These are phyloP conservation scores for Cordyceps cateniannulata DNA, from an alignment of 2,329 filamentous ascomycete genomes.

Conservation along the genomic window DNA sequence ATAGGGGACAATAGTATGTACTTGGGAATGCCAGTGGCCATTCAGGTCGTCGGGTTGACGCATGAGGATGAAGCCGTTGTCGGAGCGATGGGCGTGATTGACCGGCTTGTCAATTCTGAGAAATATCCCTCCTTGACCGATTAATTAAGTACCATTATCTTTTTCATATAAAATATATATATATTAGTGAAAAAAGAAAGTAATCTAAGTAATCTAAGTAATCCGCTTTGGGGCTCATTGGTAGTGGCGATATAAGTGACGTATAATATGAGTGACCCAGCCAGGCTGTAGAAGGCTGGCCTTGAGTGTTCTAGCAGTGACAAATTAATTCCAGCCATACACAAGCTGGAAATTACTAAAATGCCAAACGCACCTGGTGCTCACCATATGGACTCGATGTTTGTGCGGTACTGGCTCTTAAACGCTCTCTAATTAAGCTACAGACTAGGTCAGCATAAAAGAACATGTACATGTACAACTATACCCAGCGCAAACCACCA, in stretches of 20 bases:
- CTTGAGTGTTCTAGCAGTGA: not conserved
- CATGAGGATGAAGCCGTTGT: constrained; percentile 17
- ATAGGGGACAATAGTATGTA: constrained; percentile 13
- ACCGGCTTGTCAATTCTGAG: not conserved
- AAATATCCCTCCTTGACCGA: not conserved
- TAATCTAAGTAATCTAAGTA: not conserved
- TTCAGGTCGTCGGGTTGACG: constrained; percentile 16
- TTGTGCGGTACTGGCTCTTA: not conserved
- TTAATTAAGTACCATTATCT: not conserved
- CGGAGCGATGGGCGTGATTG: constrained; percentile 16
- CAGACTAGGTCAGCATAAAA: not conserved
- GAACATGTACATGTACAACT: not conserved
- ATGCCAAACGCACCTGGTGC: not conserved
- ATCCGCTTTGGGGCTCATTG: not conserved
- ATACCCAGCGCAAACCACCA: not conserved
- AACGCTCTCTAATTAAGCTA: not conserved
- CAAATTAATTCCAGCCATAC: not conserved
- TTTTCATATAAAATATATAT: not conserved
- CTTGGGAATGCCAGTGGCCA: constrained; percentile 15
- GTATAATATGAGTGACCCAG: not conserved
- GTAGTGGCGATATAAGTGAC: not conserved
- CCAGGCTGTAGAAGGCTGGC: no score
- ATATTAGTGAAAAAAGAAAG: not conserved
- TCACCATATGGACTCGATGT: not conserved
- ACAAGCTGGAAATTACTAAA: no score